These are phyloP conservation scores for Chamaecrista fasciculata DNA, from an alignment of 306 rosid species.

Conservation along the genomic window DNA sequence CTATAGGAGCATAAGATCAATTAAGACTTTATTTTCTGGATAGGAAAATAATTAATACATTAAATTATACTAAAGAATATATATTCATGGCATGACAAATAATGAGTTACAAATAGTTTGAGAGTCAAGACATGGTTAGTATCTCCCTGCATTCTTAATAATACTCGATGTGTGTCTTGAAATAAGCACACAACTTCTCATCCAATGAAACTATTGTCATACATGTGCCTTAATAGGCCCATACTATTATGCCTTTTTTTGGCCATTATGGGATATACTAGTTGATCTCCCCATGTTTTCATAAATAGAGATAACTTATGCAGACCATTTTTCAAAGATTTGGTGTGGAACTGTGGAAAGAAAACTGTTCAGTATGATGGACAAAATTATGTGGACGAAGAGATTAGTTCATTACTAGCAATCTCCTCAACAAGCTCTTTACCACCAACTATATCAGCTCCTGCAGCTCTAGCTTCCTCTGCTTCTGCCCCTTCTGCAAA, in stretches of 20 bases:
- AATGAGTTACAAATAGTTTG: not conserved
- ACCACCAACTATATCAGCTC: constrained; percentile 99
- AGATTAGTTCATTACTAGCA: constrained; percentile 67
- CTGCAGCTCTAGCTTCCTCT: constrained; percentile 97
- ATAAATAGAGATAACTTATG: not conserved
- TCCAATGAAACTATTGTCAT: constrained; percentile 3
- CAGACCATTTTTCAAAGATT: constrained; percentile 17
- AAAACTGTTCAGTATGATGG: not conserved
- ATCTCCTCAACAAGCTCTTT: constrained; percentile 86
- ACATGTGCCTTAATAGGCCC: not conserved
- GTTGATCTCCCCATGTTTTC: not conserved
- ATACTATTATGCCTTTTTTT: not conserved
- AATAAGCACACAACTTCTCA: not conserved
- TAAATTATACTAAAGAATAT: not conserved
- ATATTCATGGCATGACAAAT: constrained; percentile 17
- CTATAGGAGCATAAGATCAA: constrained; percentile 45
- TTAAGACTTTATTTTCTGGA: not conserved
- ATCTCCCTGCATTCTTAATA: constrained; percentile 12
- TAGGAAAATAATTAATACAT: not conserved
- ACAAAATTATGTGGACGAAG: constrained; percentile 29
- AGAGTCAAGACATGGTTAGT: constrained; percentile 1
- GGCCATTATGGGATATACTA: not conserved
- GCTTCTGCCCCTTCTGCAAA: constrained; percentile 98
- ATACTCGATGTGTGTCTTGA: not conserved
- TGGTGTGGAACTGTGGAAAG: not conserved